These are phyloP conservation scores for Trichoderma sp. DNA, from an alignment of 2,329 filamentous ascomycete species.

Conservation along the genomic window DNA sequence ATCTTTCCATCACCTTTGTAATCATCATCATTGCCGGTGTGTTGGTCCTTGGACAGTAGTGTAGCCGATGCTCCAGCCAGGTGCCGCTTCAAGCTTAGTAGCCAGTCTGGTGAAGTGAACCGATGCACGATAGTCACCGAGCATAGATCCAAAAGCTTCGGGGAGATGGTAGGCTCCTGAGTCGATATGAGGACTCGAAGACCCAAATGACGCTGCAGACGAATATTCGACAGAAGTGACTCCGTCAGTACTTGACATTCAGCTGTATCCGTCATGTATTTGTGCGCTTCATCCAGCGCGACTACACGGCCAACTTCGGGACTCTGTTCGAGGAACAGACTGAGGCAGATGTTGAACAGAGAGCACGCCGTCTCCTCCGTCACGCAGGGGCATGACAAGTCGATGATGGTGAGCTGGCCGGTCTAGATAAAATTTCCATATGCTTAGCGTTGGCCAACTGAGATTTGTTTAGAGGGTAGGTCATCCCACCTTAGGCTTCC, in stretches of 20 bases:
- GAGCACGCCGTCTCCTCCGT: slow-evolving; percentile 64
- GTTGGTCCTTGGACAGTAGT: not conserved
- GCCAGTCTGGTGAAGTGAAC: slow-evolving; percentile 66
- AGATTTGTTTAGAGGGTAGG: not conserved
- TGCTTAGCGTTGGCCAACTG: not conserved
- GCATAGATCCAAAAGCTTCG: slow-evolving; percentile 66
- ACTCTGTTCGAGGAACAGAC: slow-evolving; percentile 58
- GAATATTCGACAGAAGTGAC: slow-evolving; percentile 59
- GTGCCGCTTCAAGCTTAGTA: slow-evolving; percentile 41
- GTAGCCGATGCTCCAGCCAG: slow-evolving; percentile 38
- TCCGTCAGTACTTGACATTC: slow-evolving; percentile 59
- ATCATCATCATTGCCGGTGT: not conserved
- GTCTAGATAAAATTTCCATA: slow-evolving; percentile 18
- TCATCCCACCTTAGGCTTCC: slow-evolving; percentile 18
- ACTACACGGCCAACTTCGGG: slow-evolving; percentile 54
- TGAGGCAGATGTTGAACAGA: slow-evolving; percentile 69
- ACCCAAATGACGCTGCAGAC: slow-evolving; percentile 67
- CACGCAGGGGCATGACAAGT: slow-evolving; percentile 70
- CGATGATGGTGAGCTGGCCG: slow-evolving; percentile 47
- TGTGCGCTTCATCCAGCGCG: slow-evolving; percentile 75
- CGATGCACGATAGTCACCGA: slow-evolving; percentile 69
- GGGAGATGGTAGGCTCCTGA: slow-evolving; percentile 71
- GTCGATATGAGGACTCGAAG: slow-evolving; percentile 69
- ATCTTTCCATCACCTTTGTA: not conserved
- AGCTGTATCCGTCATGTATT: slow-evolving; percentile 59